Base-by-base conservation (phyloP, 192 early-diverging fungal species). In the Obelidium mucronatum region DNA sequence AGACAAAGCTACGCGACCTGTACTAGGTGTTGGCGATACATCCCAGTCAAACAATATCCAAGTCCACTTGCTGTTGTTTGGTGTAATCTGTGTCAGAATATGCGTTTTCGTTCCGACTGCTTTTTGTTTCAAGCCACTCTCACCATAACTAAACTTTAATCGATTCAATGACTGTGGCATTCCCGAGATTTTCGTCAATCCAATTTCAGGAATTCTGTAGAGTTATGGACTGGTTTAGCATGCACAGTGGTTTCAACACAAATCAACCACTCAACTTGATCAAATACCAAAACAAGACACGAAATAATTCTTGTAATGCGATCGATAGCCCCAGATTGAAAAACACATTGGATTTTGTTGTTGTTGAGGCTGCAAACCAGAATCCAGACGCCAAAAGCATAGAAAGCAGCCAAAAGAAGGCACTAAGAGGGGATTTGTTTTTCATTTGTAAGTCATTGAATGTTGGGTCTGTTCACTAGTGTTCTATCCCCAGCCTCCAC, bases 321-420 rank as follows among this genome's bases (percentile, higher is more conserved):
- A 93, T 82, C 28, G 85, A 85, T 42, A 92, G 86, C 13, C 87
- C 72, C 36, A 94, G 88, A 1, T 84, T 87, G 3, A 86, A 79
- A 1, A 73, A 61, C 35, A 85, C 79, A 11, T 70, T 80, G 28
- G 65, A n/a, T 69, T 84, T 86, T 36, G 80, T 65, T 24, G 69
- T 51, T 30, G 8, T 44, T 15, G 77, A 82, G 0, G 82, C 81
- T 2, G 90, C 33, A 73, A 82, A 93, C 92, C 93, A 94, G 63
- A 93, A 86, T n/a, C 86, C 79, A 15, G 92, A 91, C 8, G 93
- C 83, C 0, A 93, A 31, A 1, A 94, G 82, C 35, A 94, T 81
- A 0, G 93, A 90, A 26, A 94, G 64, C 17, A 94, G 81, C 88
- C 92, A 94, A 73, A 94, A 94, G 81, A 94, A 94, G 15, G 93